Conservation (phyloP, 768 basidiomycete species). For the Suillus lakei region DNA sequence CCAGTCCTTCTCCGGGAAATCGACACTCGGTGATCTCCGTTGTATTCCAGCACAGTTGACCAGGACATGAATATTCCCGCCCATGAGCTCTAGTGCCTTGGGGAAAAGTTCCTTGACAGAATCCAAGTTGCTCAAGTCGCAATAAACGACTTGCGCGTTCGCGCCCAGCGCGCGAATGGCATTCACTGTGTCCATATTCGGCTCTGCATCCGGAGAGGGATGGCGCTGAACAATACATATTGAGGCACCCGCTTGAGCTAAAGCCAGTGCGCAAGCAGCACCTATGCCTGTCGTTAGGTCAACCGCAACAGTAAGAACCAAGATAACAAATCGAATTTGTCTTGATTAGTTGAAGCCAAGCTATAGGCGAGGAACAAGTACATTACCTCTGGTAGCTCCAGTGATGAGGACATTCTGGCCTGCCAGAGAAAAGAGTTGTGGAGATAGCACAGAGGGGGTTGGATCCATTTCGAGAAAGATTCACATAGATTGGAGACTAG, state of each 20-base stretch:
- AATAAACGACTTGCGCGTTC: constrained; percentile 50
- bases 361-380: constrained; percentile 22
- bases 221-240: constrained; percentile 54
- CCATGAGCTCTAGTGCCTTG: constrained; percentile 53
- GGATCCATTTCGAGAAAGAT: constrained; percentile 49
- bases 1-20: constrained; percentile 72
- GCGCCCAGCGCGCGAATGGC: constrained; percentile 42
- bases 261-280: constrained; percentile 56
- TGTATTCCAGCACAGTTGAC: constrained; percentile 75
- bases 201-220: constrained; percentile 37
- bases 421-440: constrained; percentile 67
- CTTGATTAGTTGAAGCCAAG: constrained; percentile 20
- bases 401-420: constrained; percentile 79
- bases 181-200: constrained; percentile 40
- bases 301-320: constrained; percentile 4
- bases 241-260: constrained; percentile 58
- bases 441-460: constrained; percentile 53
- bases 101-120: constrained; percentile 54
- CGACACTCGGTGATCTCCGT: constrained; percentile 61
- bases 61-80: constrained; percentile 60
- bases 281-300: constrained; percentile 49
- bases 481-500: constrained; percentile 1
- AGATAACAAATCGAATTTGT: constrained; percentile 9
- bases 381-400: constrained; percentile 75
- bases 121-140: constrained; percentile 57